Base-by-base conservation (phyloP, 2,329 filamentous ascomycete species). In the Cercospora citrullina region DNA sequence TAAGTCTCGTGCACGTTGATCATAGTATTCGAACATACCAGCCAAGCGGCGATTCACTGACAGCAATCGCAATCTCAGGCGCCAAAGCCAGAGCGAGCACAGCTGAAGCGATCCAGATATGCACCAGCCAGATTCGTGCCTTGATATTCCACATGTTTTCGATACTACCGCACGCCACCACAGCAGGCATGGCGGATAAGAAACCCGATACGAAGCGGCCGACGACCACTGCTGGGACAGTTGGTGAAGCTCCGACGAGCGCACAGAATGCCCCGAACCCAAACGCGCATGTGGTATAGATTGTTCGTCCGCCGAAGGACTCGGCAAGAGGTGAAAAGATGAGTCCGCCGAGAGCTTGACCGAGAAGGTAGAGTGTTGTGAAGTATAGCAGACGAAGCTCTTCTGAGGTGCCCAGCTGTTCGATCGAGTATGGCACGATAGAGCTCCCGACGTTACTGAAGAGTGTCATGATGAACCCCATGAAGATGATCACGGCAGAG, bases 161-260 rank as follows among this genome's bases (percentile, higher is more conserved):
- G 30, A 85, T 78, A 60, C 81, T 83, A 3, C 84, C 83, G 0
- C 80, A 79, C 8, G 81, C 80, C 8, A 85, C 81, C 21, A 82
- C 81, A 0, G 82, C 79, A 1, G 83, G 84, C 8, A 84, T 79
- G 2, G 84, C 82, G 0, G 83, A 84, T 9, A 82, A 72, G 6
- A 84, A 70, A 0, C 84, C 84, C 3, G 80, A 79, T 3, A 82
- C 16, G 51, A 83, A 78, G 4, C 84, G 79, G 33, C 81, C 81
- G 3, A 81, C 48, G 16, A 80, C 72, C 1, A 82, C 77, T 0
- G 75, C 78, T 0, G 77, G 67, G 1, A 83, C 66, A 0, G 77
- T 78, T 4, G 75, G 79, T 0, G 78, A 75, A 0, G 78, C 68
- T 2, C 78, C 82, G 10, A 81, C 79, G 4, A 84, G 65, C 3